Evolutionary conservation across 1,284 basidiomycete genomes (phyloP), one percentile per base, ranked within the genome.

Genomic region (Ceratobasidium sp.): DNA sequence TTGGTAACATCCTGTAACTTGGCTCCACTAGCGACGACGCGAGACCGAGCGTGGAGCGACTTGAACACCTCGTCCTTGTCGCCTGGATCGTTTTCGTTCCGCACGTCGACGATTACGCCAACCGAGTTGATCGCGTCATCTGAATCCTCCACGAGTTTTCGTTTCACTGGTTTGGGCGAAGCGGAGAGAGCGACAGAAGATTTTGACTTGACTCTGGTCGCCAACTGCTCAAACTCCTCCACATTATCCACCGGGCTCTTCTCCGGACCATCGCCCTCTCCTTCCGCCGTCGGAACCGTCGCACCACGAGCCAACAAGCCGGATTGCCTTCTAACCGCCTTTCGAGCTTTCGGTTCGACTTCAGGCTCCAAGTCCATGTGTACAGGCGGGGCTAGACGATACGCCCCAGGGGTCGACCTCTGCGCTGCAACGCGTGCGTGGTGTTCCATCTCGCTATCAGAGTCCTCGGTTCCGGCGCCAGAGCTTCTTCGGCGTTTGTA

Each of bases 1-100:
- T 79, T 79, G 28, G 79, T 79, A 12, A 79, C 79, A 48, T 79
- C 79, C n/a, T 46, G 61, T 20, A 78, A 65, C 28, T 71, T 73
- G 13, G 28, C 42, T 33, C 42, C 46, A 15, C 17, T 56, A 33
- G 33, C 56, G 9, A 69, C 38, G 23, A 28, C 57, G n/a, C 57
- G 73, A 26, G 66, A 17, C 44, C 44, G 76, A 42, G 28, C 52
- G 23, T 33, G 64, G 57, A 50, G 65, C 17, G 50, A 48, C 68
- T 61, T 74, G 48, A 46, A 26, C 20, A 10, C 26, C 54, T 23
- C 42, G 61, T 44, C 61, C 73, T 52, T 70, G 0, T 50, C 52
- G 23, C 23, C 69, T n/a, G 38, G 68, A 15, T 73, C 68, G 26
- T 79, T 57, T 52, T 68, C 64, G 52, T 79, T 64, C 15, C 57